phyloP scores from a whole-genome alignment of 441 rosid species.

The Pelargonium australe region DNA sequence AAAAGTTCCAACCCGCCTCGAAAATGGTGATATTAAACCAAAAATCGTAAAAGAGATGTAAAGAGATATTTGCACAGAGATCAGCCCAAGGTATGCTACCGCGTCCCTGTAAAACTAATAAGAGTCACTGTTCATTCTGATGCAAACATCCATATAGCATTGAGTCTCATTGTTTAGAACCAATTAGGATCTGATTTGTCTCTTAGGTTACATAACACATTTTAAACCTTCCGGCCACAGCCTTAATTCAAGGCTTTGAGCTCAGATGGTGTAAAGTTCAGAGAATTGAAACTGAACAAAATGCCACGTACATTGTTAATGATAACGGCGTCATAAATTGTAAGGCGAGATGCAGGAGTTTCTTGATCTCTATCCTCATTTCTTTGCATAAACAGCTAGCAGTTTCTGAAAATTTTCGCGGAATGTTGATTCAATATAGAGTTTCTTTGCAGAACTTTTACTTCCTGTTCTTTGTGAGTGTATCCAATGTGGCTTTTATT shows the following conservation, averaged over 20 bases:
- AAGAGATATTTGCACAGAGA: slow-evolving; percentile 21
- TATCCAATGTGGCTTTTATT: too few species aligned
- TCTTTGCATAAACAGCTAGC: too few species aligned
- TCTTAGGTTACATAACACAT: neutral
- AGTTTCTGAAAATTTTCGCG: too few species aligned
- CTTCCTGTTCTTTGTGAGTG: too few species aligned
- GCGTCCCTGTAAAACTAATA: slow-evolving; percentile 13
- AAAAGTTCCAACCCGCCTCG: slow-evolving; percentile 32
- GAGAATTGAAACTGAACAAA: slow-evolving; percentile 23
- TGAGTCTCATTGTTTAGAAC: slow-evolving; percentile 23
- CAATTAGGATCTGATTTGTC: slow-evolving; percentile 24
- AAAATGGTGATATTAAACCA: slow-evolving; percentile 41
- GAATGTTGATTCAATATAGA: too few species aligned
- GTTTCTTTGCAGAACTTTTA: too few species aligned
- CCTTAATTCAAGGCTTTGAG: slow-evolving; percentile 3
- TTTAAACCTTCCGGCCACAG: neutral
- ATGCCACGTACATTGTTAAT: too few species aligned
- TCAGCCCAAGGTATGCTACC: slow-evolving; percentile 25
- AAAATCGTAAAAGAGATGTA: slow-evolving; percentile 27
- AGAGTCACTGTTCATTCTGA: too few species aligned
- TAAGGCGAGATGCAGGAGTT: too few species aligned
- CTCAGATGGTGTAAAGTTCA: slow-evolving; percentile 29
- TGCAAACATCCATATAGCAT: neutral
- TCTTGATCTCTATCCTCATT: too few species aligned
- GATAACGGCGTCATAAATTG: too few species aligned